phyloP scores from a whole-genome alignment of 1,284 basidiomycete species.

The Ceratobasidium papillatum region DNA sequence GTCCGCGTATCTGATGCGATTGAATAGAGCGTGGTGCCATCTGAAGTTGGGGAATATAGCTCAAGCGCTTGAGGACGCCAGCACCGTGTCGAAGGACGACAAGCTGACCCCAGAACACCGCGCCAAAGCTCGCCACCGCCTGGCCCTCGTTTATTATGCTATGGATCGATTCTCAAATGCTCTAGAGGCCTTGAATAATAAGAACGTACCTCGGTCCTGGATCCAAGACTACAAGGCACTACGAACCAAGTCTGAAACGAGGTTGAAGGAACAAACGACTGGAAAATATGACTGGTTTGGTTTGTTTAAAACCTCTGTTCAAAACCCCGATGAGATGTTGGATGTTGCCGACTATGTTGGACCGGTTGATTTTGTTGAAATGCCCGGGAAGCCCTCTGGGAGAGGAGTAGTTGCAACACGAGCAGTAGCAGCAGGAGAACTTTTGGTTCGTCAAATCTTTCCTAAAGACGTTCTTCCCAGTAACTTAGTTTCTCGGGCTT shows the following conservation, averaged over 20 bases:
- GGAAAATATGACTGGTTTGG: slow-evolving; percentile 46
- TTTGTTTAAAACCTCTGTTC: slow-evolving; percentile 34
- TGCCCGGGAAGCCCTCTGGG: slow-evolving; percentile 44
- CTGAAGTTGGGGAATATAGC: slow-evolving; percentile 46
- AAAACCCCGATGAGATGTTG: slow-evolving; percentile 6
- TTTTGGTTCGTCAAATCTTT: slow-evolving; percentile 43
- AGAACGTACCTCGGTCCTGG: not conserved
- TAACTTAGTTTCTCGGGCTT: not conserved
- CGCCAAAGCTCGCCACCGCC: slow-evolving; percentile 43
- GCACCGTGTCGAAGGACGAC: slow-evolving; percentile 39
- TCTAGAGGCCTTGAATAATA: slow-evolving; percentile 2
- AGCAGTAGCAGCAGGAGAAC: slow-evolving; percentile 44
- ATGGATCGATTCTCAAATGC: slow-evolving; percentile 43
- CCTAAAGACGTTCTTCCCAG: not conserved
- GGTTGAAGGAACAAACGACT: slow-evolving; percentile 38
- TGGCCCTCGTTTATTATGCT: slow-evolving; percentile 43
- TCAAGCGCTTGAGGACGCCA: slow-evolving; percentile 46
- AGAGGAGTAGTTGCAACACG: slow-evolving; percentile 45
- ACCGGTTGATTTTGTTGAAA: slow-evolving; percentile 42
- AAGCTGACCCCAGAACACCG: slow-evolving; percentile 33
- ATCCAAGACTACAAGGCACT: slow-evolving; percentile 2
- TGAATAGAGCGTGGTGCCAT: slow-evolving; percentile 40
- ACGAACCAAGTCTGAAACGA: slow-evolving; percentile 12
- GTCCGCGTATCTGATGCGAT: slow-evolving; percentile 26
- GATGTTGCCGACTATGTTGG: slow-evolving; percentile 47